Evolutionary conservation across 495 filamentous ascomycete genomes (phyloP), one percentile per base, ranked within the genome.

Genomic region (Bombardia bombarda): DNA sequence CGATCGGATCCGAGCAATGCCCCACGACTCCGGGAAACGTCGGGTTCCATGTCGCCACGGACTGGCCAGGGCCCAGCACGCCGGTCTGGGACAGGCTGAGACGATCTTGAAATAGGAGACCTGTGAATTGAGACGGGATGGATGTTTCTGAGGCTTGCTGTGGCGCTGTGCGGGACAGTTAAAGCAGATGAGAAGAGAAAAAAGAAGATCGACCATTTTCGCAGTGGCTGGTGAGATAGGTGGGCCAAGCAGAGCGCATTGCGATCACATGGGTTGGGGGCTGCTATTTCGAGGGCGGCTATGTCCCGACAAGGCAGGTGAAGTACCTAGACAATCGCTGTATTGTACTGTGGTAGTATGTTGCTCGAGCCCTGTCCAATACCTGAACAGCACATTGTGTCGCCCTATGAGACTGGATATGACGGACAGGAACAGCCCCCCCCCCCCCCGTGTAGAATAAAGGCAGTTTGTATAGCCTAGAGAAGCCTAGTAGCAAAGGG

Each of bases 271-370:
- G 26, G 26, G 9, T 2, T 12, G 34, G 13, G 40, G 32, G 30
- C 14, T 42, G 38, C 47, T 50, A 50, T 49, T 49, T 49, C 23
- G 19, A 36, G 43, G 16, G 43, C 31, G 45, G 45, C 45, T 42
- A 39, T 47, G 45, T 26, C n/a, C n/a, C n/a, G n/a, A n/a, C n/a
- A n/a, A n/a, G n/a, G n/a, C n/a, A n/a, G n/a, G n/a, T n/a, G n/a
- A n/a, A n/a, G n/a, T n/a, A n/a, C n/a, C n/a, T n/a, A n/a, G n/a
- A n/a, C n/a, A n/a, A n/a, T n/a, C n/a, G n/a, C n/a, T n/a, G n/a
- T n/a, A n/a, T n/a, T n/a, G n/a, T n/a, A n/a, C n/a, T n/a, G n/a
- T n/a, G n/a, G n/a, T n/a, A n/a, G n/a, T n/a, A n/a, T n/a, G n/a
- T n/a, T n/a, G n/a, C n/a, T n/a, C n/a, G n/a, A n/a, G n/a, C n/a